Evolutionary conservation across 768 basidiomycete species (phyloP), one percentile per base, ranked within the genome.

Genomic region (Leccinum aurantiacum): DNA sequence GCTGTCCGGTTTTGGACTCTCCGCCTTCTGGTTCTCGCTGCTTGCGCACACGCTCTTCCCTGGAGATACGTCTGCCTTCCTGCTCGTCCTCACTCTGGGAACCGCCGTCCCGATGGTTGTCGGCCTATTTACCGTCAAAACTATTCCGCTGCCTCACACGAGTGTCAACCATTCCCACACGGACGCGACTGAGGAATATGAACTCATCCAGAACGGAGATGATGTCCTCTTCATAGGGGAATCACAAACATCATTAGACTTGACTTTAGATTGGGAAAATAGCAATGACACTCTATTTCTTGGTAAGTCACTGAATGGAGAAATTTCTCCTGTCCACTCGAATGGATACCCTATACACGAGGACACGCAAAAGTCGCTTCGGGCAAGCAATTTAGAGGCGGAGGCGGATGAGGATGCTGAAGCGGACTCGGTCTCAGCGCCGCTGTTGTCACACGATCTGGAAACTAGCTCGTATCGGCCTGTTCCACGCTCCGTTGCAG

Each of bases 1-100:
- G 33, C 73, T 94, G 19, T 91, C 93, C 0, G 94, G 92, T 31
- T 94, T 92, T 62, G 94, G 95, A 0, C 83, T 98, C 15, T 94
- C 92, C 0, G 95, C 95, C 0, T 96, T 96, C 78, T 79, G 91
- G 62, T 97, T 95, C 75, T 90, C 91, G 13, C 81, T 86, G 1
- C 75, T 95, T 38, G 86, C 92, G 0, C 87, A 88, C 58, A 67
- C 82, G 0, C 71, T 87, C 47, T 95, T 86, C 66, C 86, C 90
- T 0, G 93, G 91, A 0, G 81, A 94, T 66, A 91, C 90, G 0
- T 89, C 88, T 1, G 81, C 85, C 1, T 89, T 96, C 66, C 74
- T 98, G 1, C 79, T 89, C 0, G 74, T 93, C 5, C 83, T 97
- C 5, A 82, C 88, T 0, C 62, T 93, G 3, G 94, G 94, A 2